Evolutionary conservation across 2,329 filamentous ascomycete genomes (phyloP), one percentile per base, ranked within the genome.

Genomic region (Phaeosphaeriaceae sp.): DNA sequence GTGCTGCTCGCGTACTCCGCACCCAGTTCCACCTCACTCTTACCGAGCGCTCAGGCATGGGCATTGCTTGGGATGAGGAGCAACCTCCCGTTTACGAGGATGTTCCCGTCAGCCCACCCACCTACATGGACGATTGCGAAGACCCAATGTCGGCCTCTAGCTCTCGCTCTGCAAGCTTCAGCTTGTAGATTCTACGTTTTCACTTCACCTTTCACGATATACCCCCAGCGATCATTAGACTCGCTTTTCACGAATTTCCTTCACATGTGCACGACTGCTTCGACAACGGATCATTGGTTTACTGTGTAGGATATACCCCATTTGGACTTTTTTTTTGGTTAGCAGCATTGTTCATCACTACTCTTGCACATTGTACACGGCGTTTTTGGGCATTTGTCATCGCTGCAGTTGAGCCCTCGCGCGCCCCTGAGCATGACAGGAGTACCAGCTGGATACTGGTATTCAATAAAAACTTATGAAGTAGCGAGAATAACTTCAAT

Each of bases 51-150:
- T 86, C 87, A 20, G 94, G 94, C 19, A 86, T 97, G 74, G 93
- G 94, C 51, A 93, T 99, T 69, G 92, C 91, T 67, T 99, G 95
- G 94, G 94, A 98, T 68, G 94, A 97, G 79, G 94, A 99, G 81
- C 89, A 91, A 72, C 94, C 94, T 13, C 94, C 94, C 0, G 87
- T 96, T 66, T 99, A 99, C 79, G 90, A 95, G 78, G 92, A 98
- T 73, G 93, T 98, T 44, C 93, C 94, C 0, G 89, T 88, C 1
- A 92, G 90, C 69, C 94, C 94, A 49, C 94, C 94, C 9, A 78
- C 78, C 46, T 84, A 83, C 65, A 62, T 75, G 27, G 66, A 66
- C 33, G 71, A 76, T 17, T 71, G 64, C 61, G 69, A 72, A 22
- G 59, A 65, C 15, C 62, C 66, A 22, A 60, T 57, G 6, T 66